A percentile compares a stretch with the other conserved stretches of the same genome.
phyloP scores from a whole-genome alignment of 306 rosid genomes.

The Styphnolobium japonicum region DNA sequence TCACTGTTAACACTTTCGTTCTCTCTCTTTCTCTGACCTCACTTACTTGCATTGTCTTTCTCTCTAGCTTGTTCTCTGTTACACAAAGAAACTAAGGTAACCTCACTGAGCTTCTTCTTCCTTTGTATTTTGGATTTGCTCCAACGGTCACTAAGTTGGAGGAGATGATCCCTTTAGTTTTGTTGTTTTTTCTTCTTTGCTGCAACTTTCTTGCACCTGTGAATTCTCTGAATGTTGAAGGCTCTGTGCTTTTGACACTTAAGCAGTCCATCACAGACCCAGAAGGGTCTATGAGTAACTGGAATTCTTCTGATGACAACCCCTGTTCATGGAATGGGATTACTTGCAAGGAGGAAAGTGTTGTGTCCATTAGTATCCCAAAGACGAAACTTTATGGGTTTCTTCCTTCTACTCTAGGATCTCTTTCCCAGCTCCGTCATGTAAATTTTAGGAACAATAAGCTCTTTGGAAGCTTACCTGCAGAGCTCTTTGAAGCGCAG shows the following conservation, averaged over 20 bases:
- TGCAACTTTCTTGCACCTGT: constrained; percentile 40
- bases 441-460: constrained; percentile 79
- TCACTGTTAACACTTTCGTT: constrained; percentile 37
- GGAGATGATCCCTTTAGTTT: constrained; percentile 32
- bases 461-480: constrained; percentile 66
- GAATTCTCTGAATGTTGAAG: constrained; percentile 65
- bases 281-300: constrained; percentile 60
- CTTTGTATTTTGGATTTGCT: constrained; percentile 2
- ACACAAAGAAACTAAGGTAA: constrained; percentile 24
- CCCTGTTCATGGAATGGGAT: constrained; percentile 95
- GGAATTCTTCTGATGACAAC: constrained; percentile 77
- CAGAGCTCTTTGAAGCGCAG: constrained; percentile 62
- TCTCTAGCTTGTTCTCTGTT: constrained; percentile 12
- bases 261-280: constrained; percentile 73
- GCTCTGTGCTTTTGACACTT: constrained; percentile 63
- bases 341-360: constrained; percentile 76
- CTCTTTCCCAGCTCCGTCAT: constrained; percentile 81
- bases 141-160: constrained; percentile 45
- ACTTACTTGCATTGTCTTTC: constrained; percentile 15
- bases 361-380: constrained; percentile 83
- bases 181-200: constrained; percentile 42
- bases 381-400: constrained; percentile 71
- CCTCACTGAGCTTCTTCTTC: constrained; percentile 13
- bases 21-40: not conserved
- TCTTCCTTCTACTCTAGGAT: constrained; percentile 75